Percentiles rank a stretch among this genome's conserved stretches.
Evolutionary conservation across 148 eudicot species (phyloP).

Genomic region (Cornus florida): DNA sequence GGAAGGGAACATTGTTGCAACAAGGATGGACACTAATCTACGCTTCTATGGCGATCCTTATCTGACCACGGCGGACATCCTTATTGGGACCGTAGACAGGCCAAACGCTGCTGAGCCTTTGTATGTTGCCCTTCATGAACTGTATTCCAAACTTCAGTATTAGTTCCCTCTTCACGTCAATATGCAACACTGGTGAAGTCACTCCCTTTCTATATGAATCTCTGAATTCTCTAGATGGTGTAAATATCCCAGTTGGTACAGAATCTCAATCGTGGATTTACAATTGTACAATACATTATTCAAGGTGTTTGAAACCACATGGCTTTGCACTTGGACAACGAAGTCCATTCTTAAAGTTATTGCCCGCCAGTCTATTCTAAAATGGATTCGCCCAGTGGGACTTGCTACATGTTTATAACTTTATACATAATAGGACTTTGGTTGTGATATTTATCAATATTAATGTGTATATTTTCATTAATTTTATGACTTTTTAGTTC

Average conservation of each 20-base stretch:
- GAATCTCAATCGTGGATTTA: neutral
- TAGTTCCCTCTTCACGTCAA: slow-evolving; percentile 7
- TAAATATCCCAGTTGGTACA: neutral
- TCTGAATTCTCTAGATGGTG: neutral
- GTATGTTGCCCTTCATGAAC: slow-evolving; percentile 74
- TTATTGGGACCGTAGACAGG: slow-evolving; percentile 84
- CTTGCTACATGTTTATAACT: neutral
- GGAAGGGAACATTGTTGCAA: slow-evolving; percentile 82
- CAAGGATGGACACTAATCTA: slow-evolving; percentile 88
- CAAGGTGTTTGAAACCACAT: neutral
- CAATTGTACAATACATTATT: too few species aligned
- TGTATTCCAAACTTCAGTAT: slow-evolving; percentile 50
- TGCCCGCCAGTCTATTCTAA: neutral
- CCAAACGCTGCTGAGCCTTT: slow-evolving; percentile 97
- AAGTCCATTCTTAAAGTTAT: neutral
- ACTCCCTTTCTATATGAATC: too few species aligned
- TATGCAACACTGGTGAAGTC: neutral
- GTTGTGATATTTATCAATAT: neutral
- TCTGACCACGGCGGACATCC: slow-evolving; percentile 80
- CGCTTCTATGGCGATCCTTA: slow-evolving; percentile 96
- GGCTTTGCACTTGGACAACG: neutral
- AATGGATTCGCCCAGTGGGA: neutral
- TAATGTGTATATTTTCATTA: slow-evolving; percentile 1
- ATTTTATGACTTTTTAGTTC: neutral
- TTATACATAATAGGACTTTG: too few species aligned